These are phyloP conservation scores for Sporothrix phasma DNA, from an alignment of 2,329 filamentous ascomycete species.

Conservation along the genomic window DNA sequence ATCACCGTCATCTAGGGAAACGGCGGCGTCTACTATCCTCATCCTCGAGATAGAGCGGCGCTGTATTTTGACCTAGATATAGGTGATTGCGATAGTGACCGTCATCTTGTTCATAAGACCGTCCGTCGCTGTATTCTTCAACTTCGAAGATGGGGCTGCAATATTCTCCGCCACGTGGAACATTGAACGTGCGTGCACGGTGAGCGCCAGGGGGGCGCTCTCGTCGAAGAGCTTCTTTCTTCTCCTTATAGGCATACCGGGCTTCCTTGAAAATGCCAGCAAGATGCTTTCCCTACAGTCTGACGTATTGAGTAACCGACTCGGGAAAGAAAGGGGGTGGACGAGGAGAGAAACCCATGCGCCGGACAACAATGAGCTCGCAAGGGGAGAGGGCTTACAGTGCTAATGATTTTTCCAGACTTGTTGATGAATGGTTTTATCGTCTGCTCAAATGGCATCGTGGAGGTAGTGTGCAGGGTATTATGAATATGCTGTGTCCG, in stretches of 20 bases:
- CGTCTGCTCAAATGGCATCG: constrained; percentile 51
- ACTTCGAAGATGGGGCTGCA: constrained; percentile 20
- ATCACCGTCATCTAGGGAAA: constrained; percentile 23
- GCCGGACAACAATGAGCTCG: background rate
- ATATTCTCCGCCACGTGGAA: constrained; percentile 25
- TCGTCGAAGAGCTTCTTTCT: constrained; percentile 70
- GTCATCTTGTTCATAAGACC: constrained; percentile 20
- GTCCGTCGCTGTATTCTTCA: constrained; percentile 22
- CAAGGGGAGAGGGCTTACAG: constrained; percentile 46
- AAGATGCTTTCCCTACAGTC: constrained; percentile 69
- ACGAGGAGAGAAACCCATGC: background rate
- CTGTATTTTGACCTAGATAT: constrained; percentile 9
- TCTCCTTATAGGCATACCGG: constrained; percentile 75
- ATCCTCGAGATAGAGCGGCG: constrained; percentile 22
- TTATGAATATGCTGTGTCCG: no score
- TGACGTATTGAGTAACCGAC: background rate
- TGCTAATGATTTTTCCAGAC: constrained; percentile 84
- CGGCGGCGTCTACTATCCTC: constrained; percentile 19
- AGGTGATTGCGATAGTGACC: constrained; percentile 13
- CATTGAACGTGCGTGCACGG: constrained; percentile 51
- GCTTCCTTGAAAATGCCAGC: constrained; percentile 88
- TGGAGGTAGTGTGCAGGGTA: constrained; percentile 16
- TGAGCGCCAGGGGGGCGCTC: constrained; percentile 40
- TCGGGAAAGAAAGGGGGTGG: background rate
- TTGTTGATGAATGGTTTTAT: constrained; percentile 86